A percentile compares a stretch with the other conserved stretches of the same genome.
These are phyloP conservation scores for Chrysanthemum lavandulifolium DNA, from an alignment of 129 eudicot species.

Conservation along the genomic window DNA sequence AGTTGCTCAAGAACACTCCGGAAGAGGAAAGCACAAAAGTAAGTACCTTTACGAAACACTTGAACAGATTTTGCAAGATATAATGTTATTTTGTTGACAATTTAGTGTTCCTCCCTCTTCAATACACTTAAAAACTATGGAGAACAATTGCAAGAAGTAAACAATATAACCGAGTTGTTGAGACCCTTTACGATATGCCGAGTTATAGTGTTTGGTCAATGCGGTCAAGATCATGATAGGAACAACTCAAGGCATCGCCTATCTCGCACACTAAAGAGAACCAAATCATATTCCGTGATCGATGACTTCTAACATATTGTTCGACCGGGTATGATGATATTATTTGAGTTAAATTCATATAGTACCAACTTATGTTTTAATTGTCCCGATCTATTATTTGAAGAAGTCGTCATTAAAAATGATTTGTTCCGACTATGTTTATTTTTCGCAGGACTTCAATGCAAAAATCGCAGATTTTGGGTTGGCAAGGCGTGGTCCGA, in stretches of 20 bases:
- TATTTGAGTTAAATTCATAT: too few species aligned
- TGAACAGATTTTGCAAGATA: too few species aligned
- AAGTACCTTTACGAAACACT: too few species aligned
- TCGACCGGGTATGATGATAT: neutral
- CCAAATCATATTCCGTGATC: conserved; percentile 30
- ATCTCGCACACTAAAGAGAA: conserved; percentile 14
- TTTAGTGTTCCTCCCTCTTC: too few species aligned
- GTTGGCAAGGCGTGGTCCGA: conserved; percentile 33
- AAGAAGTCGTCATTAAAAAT: too few species aligned
- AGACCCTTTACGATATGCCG: conserved; percentile 85
- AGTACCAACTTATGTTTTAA: too few species aligned
- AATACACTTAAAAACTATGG: too few species aligned
- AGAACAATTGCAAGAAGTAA: too few species aligned
- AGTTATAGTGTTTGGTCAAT: conserved; percentile 43
- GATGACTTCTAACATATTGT: conserved; percentile 7
- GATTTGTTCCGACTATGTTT: too few species aligned
- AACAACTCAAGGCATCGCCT: conserved; percentile 32
- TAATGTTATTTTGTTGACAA: too few species aligned
- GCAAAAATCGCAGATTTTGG: conserved; percentile 43
- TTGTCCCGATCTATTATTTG: too few species aligned
- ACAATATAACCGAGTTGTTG: conserved; percentile 37
- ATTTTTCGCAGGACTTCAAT: conserved; percentile 24
- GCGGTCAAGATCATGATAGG: conserved; percentile 32
- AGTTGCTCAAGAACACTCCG: conserved; percentile 24
- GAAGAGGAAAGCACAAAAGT: too few species aligned